Evolutionary conservation across 495 filamentous ascomycete species (phyloP), one percentile per base, ranked within the genome.

Genomic region (Aspergillus funiculosus): DNA sequence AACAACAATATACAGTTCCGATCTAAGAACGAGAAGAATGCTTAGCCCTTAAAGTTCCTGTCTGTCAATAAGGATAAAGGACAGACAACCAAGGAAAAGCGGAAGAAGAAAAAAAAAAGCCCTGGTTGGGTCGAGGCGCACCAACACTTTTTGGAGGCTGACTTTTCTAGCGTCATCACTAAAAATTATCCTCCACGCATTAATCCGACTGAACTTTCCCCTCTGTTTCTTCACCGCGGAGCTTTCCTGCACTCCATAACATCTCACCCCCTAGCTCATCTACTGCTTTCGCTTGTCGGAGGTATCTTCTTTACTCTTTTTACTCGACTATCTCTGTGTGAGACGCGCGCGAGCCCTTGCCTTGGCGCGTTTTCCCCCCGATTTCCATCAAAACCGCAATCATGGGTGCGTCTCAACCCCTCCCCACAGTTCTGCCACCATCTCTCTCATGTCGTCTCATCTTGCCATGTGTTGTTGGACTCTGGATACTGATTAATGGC

Each of bases 361-460:
- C 56, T 55, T 60, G 52, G 71, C 71, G 71, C 71, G 67, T 71
- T 73, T 67, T n/a, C n/a, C n/a, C n/a, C 70, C 52, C 53, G 38
- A 51, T 43, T 50, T 52, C 52, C 51, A 53, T 43, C 53, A 43
- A 63, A n/a, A 69, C 78, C 83, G 80, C 83, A 89, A 90, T 82
- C 82, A 94, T 94, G 87, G 83, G 87, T 92, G 73, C 67, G 85
- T 74, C 55, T 50, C 50, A 43, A 55, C 53, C 51, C 45, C 61
- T 58, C 42, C 32, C 52, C 42, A 36, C 20, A 39, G 25, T 17
- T 29, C 42, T 34, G 29, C 27, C 46, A 29, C 46, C 22, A 40
- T 38, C 50, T 43, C 31, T 29, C 17, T 34, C 37, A 24, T 22
- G 18, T 28, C 29, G 10, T 44, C 34, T 48, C 8, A 21, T 29